Conservation (phyloP, 192 early-diverging fungal species). For the Backusella morwellensis region DNA sequence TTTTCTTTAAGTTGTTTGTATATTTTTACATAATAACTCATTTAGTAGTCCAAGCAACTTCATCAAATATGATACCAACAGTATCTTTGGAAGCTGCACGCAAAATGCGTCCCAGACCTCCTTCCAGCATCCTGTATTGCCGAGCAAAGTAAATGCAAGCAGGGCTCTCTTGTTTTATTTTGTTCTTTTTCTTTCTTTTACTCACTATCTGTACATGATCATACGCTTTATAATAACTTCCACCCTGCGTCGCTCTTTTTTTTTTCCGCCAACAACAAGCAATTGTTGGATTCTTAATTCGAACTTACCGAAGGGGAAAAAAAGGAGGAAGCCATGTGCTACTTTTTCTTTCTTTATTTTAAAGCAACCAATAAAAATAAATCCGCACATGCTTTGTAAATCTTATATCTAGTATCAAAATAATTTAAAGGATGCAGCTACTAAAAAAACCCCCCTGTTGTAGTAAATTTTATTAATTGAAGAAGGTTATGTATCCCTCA, state of each 20-base stretch:
- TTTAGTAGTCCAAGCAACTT: slow-evolving; percentile 53
- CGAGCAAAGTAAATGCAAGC: no score
- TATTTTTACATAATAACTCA: slow-evolving; percentile 30
- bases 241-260: neutral
- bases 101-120: slow-evolving; percentile 48
- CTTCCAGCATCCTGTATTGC: slow-evolving; percentile 27
- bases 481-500: no score
- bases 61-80: slow-evolving; percentile 52
- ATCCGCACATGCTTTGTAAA: no score
- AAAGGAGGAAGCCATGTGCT: neutral
- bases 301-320: neutral
- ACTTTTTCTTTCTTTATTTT: neutral
- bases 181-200: no score
- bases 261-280: neutral
- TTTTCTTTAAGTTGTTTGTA: neutral
- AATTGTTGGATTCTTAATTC: neutral
- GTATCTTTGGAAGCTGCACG: slow-evolving; percentile 50
- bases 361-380: no score
- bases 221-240: neutral
- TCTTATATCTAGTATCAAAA: no score
- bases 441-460: no score
- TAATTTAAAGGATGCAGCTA: no score
- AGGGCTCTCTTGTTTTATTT: no score
- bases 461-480: no score
- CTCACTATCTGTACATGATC: neutral